phyloP scores from a whole-genome alignment of 805 yeast genomes.

The Lachancea lanzarotensis region DNA sequence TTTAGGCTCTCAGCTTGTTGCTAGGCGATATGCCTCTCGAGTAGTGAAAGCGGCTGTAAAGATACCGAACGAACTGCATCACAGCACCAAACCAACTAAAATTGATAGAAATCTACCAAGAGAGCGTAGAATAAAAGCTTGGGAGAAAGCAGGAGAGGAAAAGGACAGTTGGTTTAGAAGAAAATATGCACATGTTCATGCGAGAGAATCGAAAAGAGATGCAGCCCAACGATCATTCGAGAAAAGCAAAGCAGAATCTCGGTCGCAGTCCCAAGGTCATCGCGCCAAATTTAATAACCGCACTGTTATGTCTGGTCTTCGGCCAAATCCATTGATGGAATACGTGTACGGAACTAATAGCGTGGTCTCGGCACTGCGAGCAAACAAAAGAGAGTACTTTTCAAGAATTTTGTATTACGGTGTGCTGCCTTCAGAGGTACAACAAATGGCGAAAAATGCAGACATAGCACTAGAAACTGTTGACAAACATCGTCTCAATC shows the following conservation, averaged over 20 bases:
- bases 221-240: conserved; percentile 13
- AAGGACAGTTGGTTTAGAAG: conserved; percentile 57
- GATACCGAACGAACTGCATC: conserved; percentile 8
- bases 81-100: conserved; percentile 7
- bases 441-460: conserved; percentile 39
- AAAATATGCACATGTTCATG: conserved; percentile 64
- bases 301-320: conserved; percentile 14
- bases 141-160: conserved; percentile 57
- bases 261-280: conserved; percentile 6
- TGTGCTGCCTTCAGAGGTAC: conserved; percentile 36
- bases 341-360: conserved; percentile 72
- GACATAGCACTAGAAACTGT: conserved; percentile 18
- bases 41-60: conserved; percentile 10
- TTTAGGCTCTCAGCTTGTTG: neutral
- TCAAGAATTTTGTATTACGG: conserved; percentile 46
- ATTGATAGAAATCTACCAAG: conserved; percentile 43
- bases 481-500: conserved; percentile 47
- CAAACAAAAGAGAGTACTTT: conserved; percentile 47
- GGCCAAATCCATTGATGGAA: conserved; percentile 49
- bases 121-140: conserved; percentile 44
- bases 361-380: conserved; percentile 60
- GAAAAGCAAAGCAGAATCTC: conserved; percentile 7
- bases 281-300: conserved; percentile 9
- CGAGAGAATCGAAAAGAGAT: conserved; percentile 34
- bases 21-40: conserved; percentile 3